These are phyloP conservation scores for Neonectria magnoliae DNA, from an alignment of 2,329 filamentous ascomycete species.

Conservation along the genomic window DNA sequence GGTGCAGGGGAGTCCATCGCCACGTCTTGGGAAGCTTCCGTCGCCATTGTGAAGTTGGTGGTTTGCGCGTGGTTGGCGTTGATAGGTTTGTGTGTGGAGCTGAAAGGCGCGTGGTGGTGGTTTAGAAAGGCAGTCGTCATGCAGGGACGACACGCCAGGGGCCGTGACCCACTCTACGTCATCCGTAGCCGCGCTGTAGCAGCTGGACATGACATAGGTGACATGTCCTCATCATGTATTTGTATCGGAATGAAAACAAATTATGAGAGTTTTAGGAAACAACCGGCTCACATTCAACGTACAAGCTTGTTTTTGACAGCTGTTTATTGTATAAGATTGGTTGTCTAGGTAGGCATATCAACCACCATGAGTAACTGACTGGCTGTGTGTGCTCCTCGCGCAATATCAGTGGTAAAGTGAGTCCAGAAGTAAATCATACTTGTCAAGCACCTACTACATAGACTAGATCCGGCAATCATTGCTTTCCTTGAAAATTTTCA, in stretches of 20 bases:
- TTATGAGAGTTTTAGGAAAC: not conserved
- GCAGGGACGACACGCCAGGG: not conserved
- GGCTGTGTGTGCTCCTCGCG: no score
- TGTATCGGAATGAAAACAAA: not conserved
- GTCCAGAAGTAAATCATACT: no score
- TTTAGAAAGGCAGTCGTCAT: not conserved
- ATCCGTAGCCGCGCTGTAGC: not conserved
- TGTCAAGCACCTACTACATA: no score
- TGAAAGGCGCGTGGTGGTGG: not conserved
- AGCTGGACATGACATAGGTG: not conserved
- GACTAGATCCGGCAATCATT: no score
- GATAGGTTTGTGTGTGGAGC: slow-evolving; percentile 13
- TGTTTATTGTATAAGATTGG: no score
- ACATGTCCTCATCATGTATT: not conserved
- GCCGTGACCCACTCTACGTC: not conserved
- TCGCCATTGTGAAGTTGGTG: slow-evolving; percentile 34
- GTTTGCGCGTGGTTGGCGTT: not conserved
- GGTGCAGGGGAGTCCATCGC: slow-evolving; percentile 46
- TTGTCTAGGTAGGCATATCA: no score
- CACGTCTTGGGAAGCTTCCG: slow-evolving; percentile 39
- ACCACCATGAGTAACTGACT: no score
- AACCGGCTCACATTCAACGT: no score
- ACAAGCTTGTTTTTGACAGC: no score
- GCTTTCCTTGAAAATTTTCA: no score
- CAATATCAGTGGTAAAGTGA: no score